Base-by-base conservation (phyloP, 805 yeast species). In the Danielozyma ontarioensis region DNA sequence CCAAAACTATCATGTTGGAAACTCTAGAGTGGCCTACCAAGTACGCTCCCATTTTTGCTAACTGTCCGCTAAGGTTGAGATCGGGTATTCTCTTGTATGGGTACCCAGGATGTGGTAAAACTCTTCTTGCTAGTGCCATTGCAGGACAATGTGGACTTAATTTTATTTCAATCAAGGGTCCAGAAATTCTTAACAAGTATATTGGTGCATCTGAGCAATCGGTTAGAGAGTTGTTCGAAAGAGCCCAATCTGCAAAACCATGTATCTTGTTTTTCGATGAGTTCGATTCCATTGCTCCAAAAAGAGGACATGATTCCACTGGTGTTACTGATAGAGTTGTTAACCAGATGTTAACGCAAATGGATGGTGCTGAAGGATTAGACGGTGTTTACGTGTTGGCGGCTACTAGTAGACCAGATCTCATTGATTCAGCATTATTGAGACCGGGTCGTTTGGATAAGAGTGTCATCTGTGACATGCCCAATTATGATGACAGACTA, bases 311-410 rank as follows among this genome's bases (percentile, higher is more conserved):
- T 50, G 98, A 90, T 54, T 85, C 95, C 1, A 89, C 97, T 0
- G 97, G 97, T 36, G 97, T 93, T 3, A 93, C 97, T 3, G 98
- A 93, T 55, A 73, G 98, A 47, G 96, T 93, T 26, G 98, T 93
- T 17, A 93, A 93, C 59, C 98, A 93, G 54, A 76, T 93, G 77
- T 72, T 93, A 48, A 93, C 98, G 0, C 97, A 93, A 55, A 89
- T 93, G 96, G 98, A 93, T 58, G 98, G 98, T 63, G 97, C 97
- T 1, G 97, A 93, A 57, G 97, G 97, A 0, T 66, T 89, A 18
- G 97, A 89, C 48, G 97, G 97, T 3, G 97, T 93, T 2, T 90
- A 93, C 53, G 96, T 93, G 0, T 67, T 93, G 17, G 97, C 97
- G 0, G 98, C 97, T 1, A 93, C 97, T 0, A 80, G 93, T 47